A percentile compares a stretch with the other conserved stretches of the same genome.
Evolutionary conservation across 495 filamentous ascomycete genomes (phyloP).

Genomic region (Hyaloscypha variabilis): DNA sequence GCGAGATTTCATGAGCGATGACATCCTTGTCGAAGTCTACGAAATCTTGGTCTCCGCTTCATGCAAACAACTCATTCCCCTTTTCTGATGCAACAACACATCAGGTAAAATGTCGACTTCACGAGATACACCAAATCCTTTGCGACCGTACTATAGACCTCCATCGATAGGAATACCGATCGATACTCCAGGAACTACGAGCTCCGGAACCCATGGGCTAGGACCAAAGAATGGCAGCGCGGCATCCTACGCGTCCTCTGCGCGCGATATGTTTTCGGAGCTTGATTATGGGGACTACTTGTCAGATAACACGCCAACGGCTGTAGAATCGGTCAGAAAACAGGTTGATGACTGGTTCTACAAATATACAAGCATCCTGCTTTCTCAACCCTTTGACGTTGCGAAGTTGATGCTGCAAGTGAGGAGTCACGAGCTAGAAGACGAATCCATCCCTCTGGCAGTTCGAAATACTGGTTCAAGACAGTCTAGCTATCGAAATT

Average conservation of each 20-base stretch:
- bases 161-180: constrained; percentile 69
- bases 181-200: constrained; percentile 45
- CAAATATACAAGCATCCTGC: constrained; percentile 81
- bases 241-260: constrained; percentile 68
- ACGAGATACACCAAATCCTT: constrained; percentile 74
- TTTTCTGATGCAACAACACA: constrained; percentile 6
- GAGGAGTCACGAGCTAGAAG: constrained; percentile 52
- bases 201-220: constrained; percentile 35
- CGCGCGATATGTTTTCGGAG: constrained; percentile 81
- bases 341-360: constrained; percentile 79
- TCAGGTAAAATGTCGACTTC: constrained; percentile 43
- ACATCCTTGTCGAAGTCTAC: constrained; percentile 25
- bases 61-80: neutral
- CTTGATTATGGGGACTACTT: constrained; percentile 90
- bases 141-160: constrained; percentile 93
- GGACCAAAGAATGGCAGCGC: constrained; percentile 47
- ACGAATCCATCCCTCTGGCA: constrained; percentile 32
- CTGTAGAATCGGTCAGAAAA: constrained; percentile 69
- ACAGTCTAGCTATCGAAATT: constrained; percentile 40
- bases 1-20: constrained; percentile 15
- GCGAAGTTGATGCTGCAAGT: constrained; percentile 92
- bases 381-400: constrained; percentile 96
- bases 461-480: constrained; percentile 34
- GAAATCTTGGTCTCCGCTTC: constrained; percentile 17
- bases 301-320: constrained; percentile 72